Base-by-base conservation (phyloP, 2,329 filamentous ascomycete genomes). In the Sordariomycetes sp. region DNA sequence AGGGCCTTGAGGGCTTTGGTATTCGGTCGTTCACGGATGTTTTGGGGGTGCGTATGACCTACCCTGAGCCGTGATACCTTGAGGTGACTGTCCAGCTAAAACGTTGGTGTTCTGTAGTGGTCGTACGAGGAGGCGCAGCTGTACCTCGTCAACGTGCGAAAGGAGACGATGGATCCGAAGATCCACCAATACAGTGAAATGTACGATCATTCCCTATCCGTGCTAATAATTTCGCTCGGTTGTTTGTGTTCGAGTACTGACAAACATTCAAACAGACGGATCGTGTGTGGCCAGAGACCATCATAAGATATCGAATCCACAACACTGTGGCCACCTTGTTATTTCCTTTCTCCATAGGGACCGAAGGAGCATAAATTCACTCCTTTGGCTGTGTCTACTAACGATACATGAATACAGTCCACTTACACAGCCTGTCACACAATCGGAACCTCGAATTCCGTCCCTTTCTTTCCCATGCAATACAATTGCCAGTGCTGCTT, bases 111-210 rank as follows among this genome's bases (percentile, higher is more conserved):
- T 28, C 24, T 7, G 8, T 25, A 61, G 55, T 62, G 58, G 46
- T 37, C 25, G 0, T 66, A 64, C 59, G 50, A 61, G 0, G 67
- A 67, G 60, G 70, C 69, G 61, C 68, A 71, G 43, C 57, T 71
- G 22, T 71, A 69, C 57, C 69, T 71, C 35, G 64, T 63, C 1
- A 46, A 69, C 54, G 68, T 68, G 16, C 62, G 69, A 24, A 61
- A 65, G 52, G 63, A 68, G 2, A 66, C 71, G 65, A 64, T 64
- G 20, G 69, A 71, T 37, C 68, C 68, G 0, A 63, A 62, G 0
- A 66, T 70, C 20, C 69, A 71, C 55, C 65, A 67, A 12, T 71
- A 71, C 52, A 54, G 54, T 8, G 32, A 61, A 3, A 12, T 62
- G 61, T 62, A 46, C 18, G 40, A 7, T 2, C 18, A 3, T 46